Evolutionary conservation across 768 basidiomycete species (phyloP).

Genomic region (Amanita jacksonii): DNA sequence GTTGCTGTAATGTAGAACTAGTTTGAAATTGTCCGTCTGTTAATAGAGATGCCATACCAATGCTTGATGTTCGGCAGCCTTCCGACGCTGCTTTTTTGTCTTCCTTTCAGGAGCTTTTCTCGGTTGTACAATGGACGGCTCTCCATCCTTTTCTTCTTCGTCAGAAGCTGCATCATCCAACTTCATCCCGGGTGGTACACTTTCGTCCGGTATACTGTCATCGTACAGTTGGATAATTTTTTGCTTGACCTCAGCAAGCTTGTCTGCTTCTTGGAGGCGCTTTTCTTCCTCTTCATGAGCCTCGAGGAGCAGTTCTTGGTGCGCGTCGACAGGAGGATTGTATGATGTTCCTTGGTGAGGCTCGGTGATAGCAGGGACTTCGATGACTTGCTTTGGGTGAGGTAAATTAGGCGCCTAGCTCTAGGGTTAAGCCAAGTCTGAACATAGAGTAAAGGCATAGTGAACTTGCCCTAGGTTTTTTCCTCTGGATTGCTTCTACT

Average conservation of each 20-base stretch:
- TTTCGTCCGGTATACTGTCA: constrained; percentile 24
- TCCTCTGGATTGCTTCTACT: constrained; percentile 32
- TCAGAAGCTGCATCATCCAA: constrained; percentile 39
- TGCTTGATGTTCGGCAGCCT: constrained; percentile 51
- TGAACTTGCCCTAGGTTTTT: constrained; percentile 44
- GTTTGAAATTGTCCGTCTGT: neutral
- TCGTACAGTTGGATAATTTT: constrained; percentile 43
- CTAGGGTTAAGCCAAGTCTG: neutral
- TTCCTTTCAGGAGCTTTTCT: constrained; percentile 36
- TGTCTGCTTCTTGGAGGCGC: constrained; percentile 42
- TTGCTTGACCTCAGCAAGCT: constrained; percentile 41
- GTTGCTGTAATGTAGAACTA: constrained; percentile 39
- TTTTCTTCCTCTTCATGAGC: constrained; percentile 62
- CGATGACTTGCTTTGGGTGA: constrained; percentile 30
- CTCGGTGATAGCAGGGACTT: constrained; percentile 51
- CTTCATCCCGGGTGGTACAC: constrained; percentile 55
- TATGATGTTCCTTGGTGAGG: constrained; percentile 86
- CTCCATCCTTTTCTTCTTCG: constrained; percentile 22
- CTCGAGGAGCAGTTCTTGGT: constrained; percentile 57
- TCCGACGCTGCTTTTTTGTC: constrained; percentile 48
- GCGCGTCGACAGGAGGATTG: constrained; percentile 70
- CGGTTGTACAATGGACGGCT: constrained; percentile 14
- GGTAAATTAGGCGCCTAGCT: constrained; percentile 2
- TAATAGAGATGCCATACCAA: constrained; percentile 36
- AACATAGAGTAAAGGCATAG: neutral